These are phyloP conservation scores for Daphne laureola DNA, from an alignment of 441 rosid genomes.

Conservation along the genomic window DNA sequence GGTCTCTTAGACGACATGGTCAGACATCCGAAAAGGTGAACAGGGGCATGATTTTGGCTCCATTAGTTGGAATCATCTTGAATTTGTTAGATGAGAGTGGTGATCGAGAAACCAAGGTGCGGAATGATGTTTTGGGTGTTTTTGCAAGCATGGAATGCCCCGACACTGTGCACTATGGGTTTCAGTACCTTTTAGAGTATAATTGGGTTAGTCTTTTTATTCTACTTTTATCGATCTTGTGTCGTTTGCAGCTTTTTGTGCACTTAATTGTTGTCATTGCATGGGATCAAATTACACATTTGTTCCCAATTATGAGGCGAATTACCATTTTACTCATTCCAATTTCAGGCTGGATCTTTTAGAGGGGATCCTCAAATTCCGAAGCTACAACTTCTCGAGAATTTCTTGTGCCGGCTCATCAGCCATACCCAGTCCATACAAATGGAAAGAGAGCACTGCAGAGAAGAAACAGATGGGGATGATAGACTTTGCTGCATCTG, in stretches of 20 bases:
- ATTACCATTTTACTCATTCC: not conserved
- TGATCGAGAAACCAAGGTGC: constrained; percentile 29
- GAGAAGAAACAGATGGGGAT: constrained; percentile 35
- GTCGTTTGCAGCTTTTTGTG: not conserved
- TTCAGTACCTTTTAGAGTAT: constrained; percentile 73
- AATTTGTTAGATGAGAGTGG: constrained; percentile 72
- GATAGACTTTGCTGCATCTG: constrained; percentile 87
- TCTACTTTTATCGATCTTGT: constrained; percentile 1
- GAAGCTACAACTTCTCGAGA: constrained; percentile 60
- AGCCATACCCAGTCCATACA: constrained; percentile 37
- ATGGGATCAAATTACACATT: no score
- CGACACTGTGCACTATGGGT: constrained; percentile 61
- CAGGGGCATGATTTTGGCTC: constrained; percentile 80
- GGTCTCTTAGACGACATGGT: constrained; percentile 76
- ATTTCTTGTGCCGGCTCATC: constrained; percentile 53
- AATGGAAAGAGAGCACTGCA: constrained; percentile 20
- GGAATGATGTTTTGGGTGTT: constrained; percentile 60
- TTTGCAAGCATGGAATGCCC: constrained; percentile 92
- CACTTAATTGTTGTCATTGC: not conserved
- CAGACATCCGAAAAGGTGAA: constrained; percentile 70
- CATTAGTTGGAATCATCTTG: constrained; percentile 82
- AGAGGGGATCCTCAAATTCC: constrained; percentile 45
- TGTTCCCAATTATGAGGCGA: no score
- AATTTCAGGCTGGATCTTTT: constrained; percentile 55
- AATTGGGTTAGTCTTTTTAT: constrained; percentile 77